Evolutionary conservation across 176 grass and related monocot species (phyloP).

Genomic region (Cenchrus purpureus): DNA sequence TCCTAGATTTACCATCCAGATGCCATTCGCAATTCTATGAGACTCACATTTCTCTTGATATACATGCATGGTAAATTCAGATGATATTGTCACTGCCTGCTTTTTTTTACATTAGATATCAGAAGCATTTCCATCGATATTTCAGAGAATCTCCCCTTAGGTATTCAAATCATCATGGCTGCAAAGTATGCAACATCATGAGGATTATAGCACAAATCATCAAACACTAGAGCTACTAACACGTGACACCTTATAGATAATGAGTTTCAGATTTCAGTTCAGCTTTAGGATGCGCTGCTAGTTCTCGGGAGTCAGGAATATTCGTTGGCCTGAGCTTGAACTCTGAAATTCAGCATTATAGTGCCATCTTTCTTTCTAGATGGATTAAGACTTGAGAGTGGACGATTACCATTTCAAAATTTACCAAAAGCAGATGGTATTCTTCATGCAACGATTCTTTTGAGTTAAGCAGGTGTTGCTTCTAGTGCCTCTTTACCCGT

Average conservation of each 20-base stretch:
- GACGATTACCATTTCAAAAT: slow-evolving; percentile 17
- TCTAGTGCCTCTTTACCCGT: slow-evolving; percentile 91
- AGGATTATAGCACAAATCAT: slow-evolving; percentile 12
- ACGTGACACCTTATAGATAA: background rate
- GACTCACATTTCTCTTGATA: background rate
- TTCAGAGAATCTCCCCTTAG: background rate
- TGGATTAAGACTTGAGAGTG: background rate
- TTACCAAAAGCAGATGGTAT: background rate
- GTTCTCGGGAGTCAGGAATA: background rate
- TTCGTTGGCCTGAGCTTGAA: background rate
- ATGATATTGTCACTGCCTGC: background rate
- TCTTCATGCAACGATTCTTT: slow-evolving; percentile 37
- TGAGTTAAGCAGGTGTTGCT: slow-evolving; percentile 61
- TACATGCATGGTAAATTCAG: background rate
- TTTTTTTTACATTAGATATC: background rate
- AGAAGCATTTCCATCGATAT: background rate
- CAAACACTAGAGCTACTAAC: background rate
- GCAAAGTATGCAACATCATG: background rate
- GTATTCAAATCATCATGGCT: background rate
- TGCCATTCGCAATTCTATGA: background rate
- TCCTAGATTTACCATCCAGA: slow-evolving; percentile 22
- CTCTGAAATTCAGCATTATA: slow-evolving; percentile 1
- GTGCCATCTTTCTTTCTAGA: background rate
- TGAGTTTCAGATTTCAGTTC: background rate
- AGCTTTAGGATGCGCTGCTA: background rate